A percentile compares a stretch with the other conserved stretches of the same genome.
These are phyloP conservation scores for Flammula alnicola DNA, from an alignment of 1,284 basidiomycete species.

Conservation along the genomic window DNA sequence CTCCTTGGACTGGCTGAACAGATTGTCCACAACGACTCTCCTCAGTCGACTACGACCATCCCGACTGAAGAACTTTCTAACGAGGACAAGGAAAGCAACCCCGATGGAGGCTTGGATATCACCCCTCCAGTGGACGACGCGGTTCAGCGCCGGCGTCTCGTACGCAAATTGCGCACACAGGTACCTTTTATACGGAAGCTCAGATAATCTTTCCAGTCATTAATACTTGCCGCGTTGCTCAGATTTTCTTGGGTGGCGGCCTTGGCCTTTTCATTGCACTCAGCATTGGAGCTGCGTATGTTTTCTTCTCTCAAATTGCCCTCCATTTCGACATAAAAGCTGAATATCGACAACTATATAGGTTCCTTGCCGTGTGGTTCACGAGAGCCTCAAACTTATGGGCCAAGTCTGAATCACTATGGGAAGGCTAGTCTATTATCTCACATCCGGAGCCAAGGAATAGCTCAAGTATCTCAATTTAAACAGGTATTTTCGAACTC, in stretches of 20 bases:
- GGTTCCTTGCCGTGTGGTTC: conserved; percentile 83
- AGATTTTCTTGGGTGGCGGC: conserved; percentile 83
- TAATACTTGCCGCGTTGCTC: conserved; percentile 9
- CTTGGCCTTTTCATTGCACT: conserved; percentile 80
- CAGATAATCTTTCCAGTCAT: background rate
- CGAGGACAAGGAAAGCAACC: conserved; percentile 23
- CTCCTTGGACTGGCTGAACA: conserved; percentile 83
- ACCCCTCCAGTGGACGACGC: conserved; percentile 32
- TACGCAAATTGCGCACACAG: conserved; percentile 69
- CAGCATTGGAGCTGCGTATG: conserved; percentile 71
- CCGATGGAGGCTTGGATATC: conserved; percentile 28
- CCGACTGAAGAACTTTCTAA: conserved; percentile 11
- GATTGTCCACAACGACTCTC: conserved; percentile 56
- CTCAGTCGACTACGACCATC: conserved; percentile 21
- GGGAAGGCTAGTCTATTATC: conserved; percentile 53
- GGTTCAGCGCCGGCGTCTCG: conserved; percentile 44
- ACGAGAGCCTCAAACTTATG: conserved; percentile 76
- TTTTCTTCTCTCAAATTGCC: too few relatives aligned
- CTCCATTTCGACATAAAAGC: too few relatives aligned
- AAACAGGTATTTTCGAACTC: conserved; percentile 75
- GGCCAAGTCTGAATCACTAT: conserved; percentile 74
- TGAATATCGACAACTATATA: conserved; percentile 23
- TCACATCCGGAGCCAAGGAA: background rate
- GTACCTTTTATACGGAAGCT: conserved; percentile 40
- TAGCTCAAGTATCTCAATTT: too few relatives aligned